Conservation (phyloP, 2,329 filamentous ascomycete genomes). For the Pseudocercospora vitis region DNA sequence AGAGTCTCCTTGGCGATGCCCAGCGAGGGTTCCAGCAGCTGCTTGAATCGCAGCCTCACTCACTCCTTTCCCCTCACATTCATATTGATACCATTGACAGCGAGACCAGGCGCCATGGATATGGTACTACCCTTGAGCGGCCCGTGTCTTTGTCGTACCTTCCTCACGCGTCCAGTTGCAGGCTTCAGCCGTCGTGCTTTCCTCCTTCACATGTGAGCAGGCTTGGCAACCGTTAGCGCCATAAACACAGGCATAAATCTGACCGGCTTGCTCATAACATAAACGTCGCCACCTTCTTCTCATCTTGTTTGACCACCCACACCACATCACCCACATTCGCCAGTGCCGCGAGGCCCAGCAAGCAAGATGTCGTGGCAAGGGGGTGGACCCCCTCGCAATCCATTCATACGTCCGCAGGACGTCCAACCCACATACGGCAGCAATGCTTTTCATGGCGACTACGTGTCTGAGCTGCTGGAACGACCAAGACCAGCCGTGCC, state of each 20-base stretch:
- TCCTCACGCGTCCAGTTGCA: not conserved
- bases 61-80: too few species aligned
- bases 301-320: too few species aligned
- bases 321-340: too few species aligned
- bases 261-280: not conserved
- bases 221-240: not conserved
- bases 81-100: too few species aligned
- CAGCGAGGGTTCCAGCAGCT: too few species aligned
- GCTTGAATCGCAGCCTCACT: too few species aligned
- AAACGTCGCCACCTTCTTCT: not conserved
- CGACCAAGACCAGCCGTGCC: not conserved
- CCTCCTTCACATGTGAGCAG: not conserved
- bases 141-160: not conserved
- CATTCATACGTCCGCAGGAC: too few species aligned
- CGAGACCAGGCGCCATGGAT: not conserved
- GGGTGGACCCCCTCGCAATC: too few species aligned
- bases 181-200: not conserved
- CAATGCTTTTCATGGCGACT: not conserved
- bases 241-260: not conserved
- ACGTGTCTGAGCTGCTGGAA: not conserved
- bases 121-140: not conserved
- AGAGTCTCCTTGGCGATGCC: too few species aligned
- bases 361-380: too few species aligned
- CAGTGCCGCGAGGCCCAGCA: too few species aligned
- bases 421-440: too few species aligned